Evolutionary conservation across 805 yeast genomes (phyloP).

Genomic region (Lipomyces yamadae): DNA sequence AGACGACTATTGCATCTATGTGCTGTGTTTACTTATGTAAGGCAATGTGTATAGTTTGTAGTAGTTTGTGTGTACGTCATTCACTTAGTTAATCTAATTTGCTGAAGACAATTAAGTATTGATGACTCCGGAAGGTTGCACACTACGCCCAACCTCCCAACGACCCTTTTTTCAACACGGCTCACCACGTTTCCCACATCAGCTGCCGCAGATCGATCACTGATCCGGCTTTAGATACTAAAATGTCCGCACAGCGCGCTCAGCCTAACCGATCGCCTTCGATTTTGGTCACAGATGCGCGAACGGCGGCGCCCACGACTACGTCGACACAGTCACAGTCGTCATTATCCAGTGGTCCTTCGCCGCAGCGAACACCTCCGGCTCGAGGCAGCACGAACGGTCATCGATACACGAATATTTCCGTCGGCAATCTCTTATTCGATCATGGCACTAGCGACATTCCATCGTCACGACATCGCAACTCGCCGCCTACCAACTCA

Average conservation of each 20-base stretch:
- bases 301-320: constrained; percentile 50
- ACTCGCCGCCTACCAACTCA: constrained; percentile 41
- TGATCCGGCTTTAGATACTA: neutral
- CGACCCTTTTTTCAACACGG: too few species aligned
- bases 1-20: neutral
- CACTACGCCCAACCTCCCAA: too few species aligned
- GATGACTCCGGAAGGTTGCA: too few species aligned
- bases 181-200: too few species aligned
- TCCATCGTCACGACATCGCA: constrained; percentile 74
- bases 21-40: neutral
- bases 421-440: constrained; percentile 77
- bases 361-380: constrained; percentile 32
- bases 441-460: constrained; percentile 71
- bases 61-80: neutral
- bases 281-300: constrained; percentile 86
- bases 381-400: neutral
- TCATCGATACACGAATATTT: constrained; percentile 69
- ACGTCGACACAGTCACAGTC: constrained; percentile 48
- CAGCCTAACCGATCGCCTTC: constrained; percentile 73
- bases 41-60: neutral
- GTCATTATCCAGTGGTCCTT: constrained; percentile 49
- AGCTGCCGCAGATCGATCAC: neutral
- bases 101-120: too few species aligned
- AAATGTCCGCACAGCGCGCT: constrained; percentile 7
- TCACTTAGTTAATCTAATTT: neutral